Base-by-base conservation (phyloP, 352 stramenopile genomes). In the Phytophthora colocasiae region DNA sequence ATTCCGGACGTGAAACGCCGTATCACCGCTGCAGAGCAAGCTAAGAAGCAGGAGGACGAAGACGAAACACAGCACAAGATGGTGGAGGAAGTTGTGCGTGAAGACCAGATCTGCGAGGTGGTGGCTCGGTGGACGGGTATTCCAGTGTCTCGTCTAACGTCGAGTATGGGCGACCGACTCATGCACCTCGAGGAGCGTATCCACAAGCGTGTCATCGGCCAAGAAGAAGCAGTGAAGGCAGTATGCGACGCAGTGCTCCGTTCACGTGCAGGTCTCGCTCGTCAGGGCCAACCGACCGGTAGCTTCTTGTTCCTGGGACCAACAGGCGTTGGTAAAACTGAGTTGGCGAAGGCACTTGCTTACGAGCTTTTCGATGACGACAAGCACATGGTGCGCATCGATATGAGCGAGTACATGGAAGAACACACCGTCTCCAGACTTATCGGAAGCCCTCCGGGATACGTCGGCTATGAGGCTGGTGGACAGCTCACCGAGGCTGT, bases 381-480 rank as follows among this genome's bases (percentile, higher is more conserved):
- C 47, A 97, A 98, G 66, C 78, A 96, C 67, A 94, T 99, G 73
- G 83, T 98, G 22, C 84, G 97, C 32, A 97, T 99, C 63, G 97
- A 99, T 59, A 99, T 99, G 97, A 97, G 80, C 47, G 97, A 99
- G 75, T 99, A 99, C 78, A 99, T 98, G 84, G 97, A 99, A 75
- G 88, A 98, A 58, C 94, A 99, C 71, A 97, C 90, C 0, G 96
- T 99, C 1, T 81, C 89, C 12, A 66, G 95, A 14, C 69, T 99
- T 26, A 95, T 99, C 40, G 97, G 97, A n/a, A 80, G 93, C 0
- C 96, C 97, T 1, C 97, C 97, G 31, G 97, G 97, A 45, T 99
- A 99, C 71, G 81, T 99, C 48, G 97, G 97, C 12, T 71, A 54
- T 65, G 93, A 99, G 17, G 90, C 98, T 68, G 95, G 96, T 26